A percentile compares a stretch with the other conserved stretches of the same genome.
phyloP scores from a whole-genome alignment of 2,329 filamentous ascomycete species.

The Zasmidium citrigriseum region DNA sequence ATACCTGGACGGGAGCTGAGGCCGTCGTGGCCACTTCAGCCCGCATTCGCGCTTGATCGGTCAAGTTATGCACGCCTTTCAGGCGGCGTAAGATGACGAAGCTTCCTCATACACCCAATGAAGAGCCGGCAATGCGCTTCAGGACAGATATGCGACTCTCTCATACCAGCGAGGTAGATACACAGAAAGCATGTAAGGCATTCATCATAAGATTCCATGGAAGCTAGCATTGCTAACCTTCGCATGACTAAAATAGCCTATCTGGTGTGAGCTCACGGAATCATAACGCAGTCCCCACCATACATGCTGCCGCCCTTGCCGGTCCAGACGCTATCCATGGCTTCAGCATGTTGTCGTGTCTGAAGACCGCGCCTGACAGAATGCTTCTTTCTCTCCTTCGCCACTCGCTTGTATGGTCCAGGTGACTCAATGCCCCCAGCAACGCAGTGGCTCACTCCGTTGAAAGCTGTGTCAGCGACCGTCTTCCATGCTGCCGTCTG shows the following conservation, averaged over 20 bases:
- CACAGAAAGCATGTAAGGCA: no score
- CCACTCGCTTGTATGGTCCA: slow-evolving; percentile 4
- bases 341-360: slow-evolving; percentile 21
- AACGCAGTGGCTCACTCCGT: slow-evolving; percentile 32
- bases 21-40: no score
- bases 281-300: neutral
- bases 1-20: neutral
- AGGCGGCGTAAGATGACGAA: neutral
- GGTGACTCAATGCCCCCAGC: slow-evolving; percentile 28
- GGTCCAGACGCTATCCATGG: slow-evolving; percentile 27
- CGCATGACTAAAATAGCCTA: neutral
- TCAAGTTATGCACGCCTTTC: neutral
- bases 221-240: no score
- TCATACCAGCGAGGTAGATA: no score
- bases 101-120: neutral
- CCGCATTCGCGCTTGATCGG: neutral
- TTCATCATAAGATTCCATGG: no score
- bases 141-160: no score
- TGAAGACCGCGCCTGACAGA: slow-evolving; percentile 20
- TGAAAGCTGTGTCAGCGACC: slow-evolving; percentile 36
- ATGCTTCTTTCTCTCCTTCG: slow-evolving; percentile 18
- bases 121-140: no score
- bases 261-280: neutral
- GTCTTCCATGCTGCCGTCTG: slow-evolving; percentile 51
- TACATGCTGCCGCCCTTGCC: slow-evolving; percentile 8